Base-by-base conservation (phyloP, 208 protist species). In the Crithidia brevicula region DNA sequence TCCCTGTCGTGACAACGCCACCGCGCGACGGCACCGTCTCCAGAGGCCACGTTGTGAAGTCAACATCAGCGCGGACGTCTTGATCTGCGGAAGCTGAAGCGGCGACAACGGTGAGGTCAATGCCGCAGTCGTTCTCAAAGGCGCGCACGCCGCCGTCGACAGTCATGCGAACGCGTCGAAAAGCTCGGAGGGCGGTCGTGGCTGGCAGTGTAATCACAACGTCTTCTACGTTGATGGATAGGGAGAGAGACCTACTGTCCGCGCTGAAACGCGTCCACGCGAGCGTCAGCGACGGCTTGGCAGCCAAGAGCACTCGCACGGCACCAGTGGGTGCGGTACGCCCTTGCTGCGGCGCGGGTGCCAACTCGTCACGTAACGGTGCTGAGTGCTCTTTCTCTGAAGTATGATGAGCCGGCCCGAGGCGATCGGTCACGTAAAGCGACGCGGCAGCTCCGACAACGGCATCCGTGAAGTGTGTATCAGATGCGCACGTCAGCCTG, bases 71-170 rank as follows among this genome's bases (percentile, higher is more conserved):
- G n/a, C n/a, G n/a, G n/a, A n/a, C n/a, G n/a, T n/a, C n/a, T n/a
- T n/a, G n/a, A n/a, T n/a, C n/a, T n/a, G n/a, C n/a, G n/a, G n/a
- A n/a, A n/a, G 28, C n/a, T 28, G 22, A 16, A 1, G 40, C 34
- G 16, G 33, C 67, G 20, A 20, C 6, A 2, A 69, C 40, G 11
- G 42, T 54, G 22, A 75, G 36, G 15, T 67, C 61, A 13, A 75
- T 42, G 15, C 70, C 70, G 25, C 53, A 56, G 30, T 65, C 61
- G 30, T 75, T 75, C 4, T 33, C 46, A 31, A 75, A 64, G 36
- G 38, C 53, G 40, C 2, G 60, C 8, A 10, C 45, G 16, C 46
- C 53, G 18, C 13, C 16, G 43, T 49, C 61, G 16, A 50, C 23
- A 13, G 61, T 38, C 16, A 33, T n/a, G 0, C 15, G 22, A 10